Evolutionary conservation across 441 rosid species (phyloP).

Genomic region (Arabidopsis hybrid): DNA sequence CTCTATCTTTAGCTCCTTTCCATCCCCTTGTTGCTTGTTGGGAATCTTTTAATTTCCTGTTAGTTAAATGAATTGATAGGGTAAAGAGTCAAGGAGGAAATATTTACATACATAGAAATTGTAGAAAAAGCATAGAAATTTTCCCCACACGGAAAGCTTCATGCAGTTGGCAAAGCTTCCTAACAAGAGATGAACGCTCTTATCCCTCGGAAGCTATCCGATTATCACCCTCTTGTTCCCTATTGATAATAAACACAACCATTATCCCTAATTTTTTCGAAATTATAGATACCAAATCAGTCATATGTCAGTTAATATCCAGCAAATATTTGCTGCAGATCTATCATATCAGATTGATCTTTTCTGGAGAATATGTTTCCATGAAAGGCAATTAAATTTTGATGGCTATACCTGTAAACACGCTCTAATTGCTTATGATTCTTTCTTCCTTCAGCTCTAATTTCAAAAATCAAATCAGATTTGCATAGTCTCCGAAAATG

Average conservation of each 20-base stretch:
- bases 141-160: neutral
- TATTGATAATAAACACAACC: neutral
- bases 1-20: neutral
- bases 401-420: too few relatives aligned
- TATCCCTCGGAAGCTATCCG: too few relatives aligned
- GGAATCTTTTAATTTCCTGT: neutral
- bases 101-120: neutral
- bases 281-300: neutral
- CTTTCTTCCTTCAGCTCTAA: too few relatives aligned
- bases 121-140: neutral
- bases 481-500: too few relatives aligned
- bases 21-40: neutral
- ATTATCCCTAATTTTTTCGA: neutral
- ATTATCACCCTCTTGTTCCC: too few relatives aligned
- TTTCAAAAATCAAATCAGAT: too few relatives aligned
- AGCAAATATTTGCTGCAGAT: neutral
- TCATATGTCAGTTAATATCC: neutral
- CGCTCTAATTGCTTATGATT: too few relatives aligned
- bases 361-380: slow-evolving; percentile 1
- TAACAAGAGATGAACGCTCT: too few relatives aligned
- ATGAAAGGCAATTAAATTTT: neutral
- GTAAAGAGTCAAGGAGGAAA: slow-evolving; percentile 1
- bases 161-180: neutral
- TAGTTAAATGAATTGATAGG: neutral
- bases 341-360: neutral